Evolutionary conservation across 768 basidiomycete species (phyloP), one percentile per base, ranked within the genome.

Genomic region (Epithele typhae): DNA sequence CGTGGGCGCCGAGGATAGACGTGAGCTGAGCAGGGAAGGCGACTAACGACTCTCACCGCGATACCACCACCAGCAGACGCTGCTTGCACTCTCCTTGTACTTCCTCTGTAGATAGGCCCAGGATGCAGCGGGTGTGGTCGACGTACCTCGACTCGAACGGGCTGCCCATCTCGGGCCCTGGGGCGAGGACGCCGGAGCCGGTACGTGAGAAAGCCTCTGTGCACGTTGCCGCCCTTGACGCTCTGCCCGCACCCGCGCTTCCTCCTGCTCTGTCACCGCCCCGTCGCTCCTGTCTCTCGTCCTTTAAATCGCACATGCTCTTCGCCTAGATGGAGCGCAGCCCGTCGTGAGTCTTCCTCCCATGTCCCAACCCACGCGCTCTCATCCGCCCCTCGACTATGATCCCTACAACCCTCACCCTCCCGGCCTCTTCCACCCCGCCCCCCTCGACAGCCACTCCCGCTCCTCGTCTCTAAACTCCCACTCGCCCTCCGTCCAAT

Each of bases 121-220:
- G 54, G 57, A 78, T 78, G 75, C 72, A 78, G 54, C 69, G 74
- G 22, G 65, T 76, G 43, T 78, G 78, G 76, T 77, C 75, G 23
- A 72, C 70, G 9, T 79, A 79, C 57, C 70, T 78, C 15, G 70
- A 71, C 56, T 46, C 54, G 25, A 54, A 41, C 33, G 46, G 46
- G 8, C 27, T 7, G 27, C 27, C 35, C 33, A 56, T 37, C 40
- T 42, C 57, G 46, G 45, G 45, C 4, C 3, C 40, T 6, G 15
- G 24, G 38, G 48, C 5, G 33, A 34, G 22, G 9, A 8, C 18
- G 18, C 15, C 18, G 40, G 25, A 27, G 44, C 53, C 51, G 32
- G 15, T 22, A 48, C 54, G 56, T 56, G 54, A 40, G 59, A 58
- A 52, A 30, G 22, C 32, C 15, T 24, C 25, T 18, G 47, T 37